Base-by-base conservation (phyloP, 495 filamentous ascomycete genomes). In the Diplogelasinospora grovesii region DNA sequence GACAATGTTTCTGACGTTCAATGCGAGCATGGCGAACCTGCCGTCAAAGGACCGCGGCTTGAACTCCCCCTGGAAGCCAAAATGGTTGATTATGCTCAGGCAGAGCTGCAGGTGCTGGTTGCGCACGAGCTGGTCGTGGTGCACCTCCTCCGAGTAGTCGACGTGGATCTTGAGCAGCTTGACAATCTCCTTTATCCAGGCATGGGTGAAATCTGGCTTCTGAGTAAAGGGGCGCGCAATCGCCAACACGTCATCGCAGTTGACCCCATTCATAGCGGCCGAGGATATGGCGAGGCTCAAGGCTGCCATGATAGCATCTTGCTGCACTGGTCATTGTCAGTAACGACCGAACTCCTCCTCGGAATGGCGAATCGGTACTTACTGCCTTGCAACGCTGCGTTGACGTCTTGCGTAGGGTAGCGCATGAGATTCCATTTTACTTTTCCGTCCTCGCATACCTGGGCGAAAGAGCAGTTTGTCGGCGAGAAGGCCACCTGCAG, bases 221-320 rank as follows among this genome's bases (percentile, higher is more conserved):
- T 63, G 57, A 1, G 61, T 52, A 42, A 65, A 73, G 45, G 73
- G 63, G 53, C 77, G 67, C 16, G 80, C 73, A 9, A 82, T 69
- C 21, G 85, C 78, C 20, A 93, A 58, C 14, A 89, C 65, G 53
- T 95, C 88, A 54, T 95, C 88, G 38, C 71, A 82, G 36, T 74
- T 82, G 36, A 65, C 61, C 42, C 76, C 75, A 22, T 61, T 68
- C 31, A 68, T 63, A 61, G 61, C 72, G 68, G 28, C 78, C 62
- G 39, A 74, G 57, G 49, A 46, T 21, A 54, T 47, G 2, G 65
- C 56, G 4, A 67, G 24, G 11, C 52, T 57, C 30, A 71, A 27
- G 9, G 57, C 61, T 21, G 66, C 68, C 33, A 66, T 40, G 0
- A 69, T 46, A 18, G 61, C 60, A 3, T 50, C 50, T 28, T 66